Evolutionary conservation across 106 monocot genomes (phyloP), one percentile per base, ranked within the genome.

Genomic region (Dendrobium officinale): DNA sequence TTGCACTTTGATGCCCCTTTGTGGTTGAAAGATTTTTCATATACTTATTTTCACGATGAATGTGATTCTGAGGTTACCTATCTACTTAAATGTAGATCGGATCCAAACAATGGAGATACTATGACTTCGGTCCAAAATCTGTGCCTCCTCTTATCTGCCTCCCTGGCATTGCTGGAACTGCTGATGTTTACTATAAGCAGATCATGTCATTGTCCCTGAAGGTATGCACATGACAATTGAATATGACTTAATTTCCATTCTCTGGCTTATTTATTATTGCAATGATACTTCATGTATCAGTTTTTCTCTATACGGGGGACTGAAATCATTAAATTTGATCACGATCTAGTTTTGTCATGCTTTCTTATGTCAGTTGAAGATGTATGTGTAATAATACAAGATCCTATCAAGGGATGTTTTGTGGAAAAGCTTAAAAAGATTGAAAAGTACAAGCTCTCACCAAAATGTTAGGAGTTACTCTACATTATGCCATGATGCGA

Each of bases 101-200:
- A 67, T 49, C 79, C 42, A 95, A 92, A 82, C 89, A 84, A 55
- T 98, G 98, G 98, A 89, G 94, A 61, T 98, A 98, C 80, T 98
- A 95, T 86, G 98, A 98, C 82, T 98, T 91, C 85, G 94, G 98
- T 44, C 98, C 98, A 42, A 98, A 95, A 75, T n/a, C 67, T 37
- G 92, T 95, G 75, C 89, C 92, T 49, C 95, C 98, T 0, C 91
- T 98, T 55, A 75, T 98, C 75, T 98, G 98, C 75, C 85, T 98
- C 79, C 94, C 98, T 49, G 98, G 98, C 55, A 90, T 98, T 70
- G 92, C 98, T 22, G 98, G 98, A 79, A 95, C 94, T 61, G 92
- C 98, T 75, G 98, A 98, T 91, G 95, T 98, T n/a, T 95, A 95
- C 81, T 98, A 98, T 87, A 98, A 95, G 80, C 98, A 98, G 81